phyloP scores from a whole-genome alignment of 1,284 basidiomycete species.

The Malassezia sp. region DNA sequence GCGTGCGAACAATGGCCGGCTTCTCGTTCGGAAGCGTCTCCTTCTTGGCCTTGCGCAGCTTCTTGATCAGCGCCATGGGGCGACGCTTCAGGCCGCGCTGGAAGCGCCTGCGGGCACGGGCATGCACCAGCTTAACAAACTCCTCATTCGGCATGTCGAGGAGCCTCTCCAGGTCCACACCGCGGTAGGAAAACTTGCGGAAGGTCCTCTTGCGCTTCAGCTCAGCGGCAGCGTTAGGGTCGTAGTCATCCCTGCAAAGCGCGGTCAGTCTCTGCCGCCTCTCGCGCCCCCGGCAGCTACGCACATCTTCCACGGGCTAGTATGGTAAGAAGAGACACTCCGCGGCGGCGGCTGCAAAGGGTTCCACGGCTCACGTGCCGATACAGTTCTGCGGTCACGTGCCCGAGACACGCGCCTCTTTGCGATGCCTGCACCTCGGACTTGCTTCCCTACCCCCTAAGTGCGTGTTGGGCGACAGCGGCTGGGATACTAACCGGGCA shows the following conservation, averaged over 20 bases:
- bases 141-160: constrained; percentile 84
- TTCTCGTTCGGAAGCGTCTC: constrained; percentile 97
- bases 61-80: constrained; percentile 98
- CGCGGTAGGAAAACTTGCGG: constrained; percentile 97
- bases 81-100: constrained; percentile 95
- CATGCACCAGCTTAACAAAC: constrained; percentile 74
- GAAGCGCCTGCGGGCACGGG: constrained; percentile 96
- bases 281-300: constrained; percentile 6
- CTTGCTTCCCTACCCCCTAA: background rate
- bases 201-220: constrained; percentile 77
- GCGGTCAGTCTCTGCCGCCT: no score
- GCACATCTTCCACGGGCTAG: constrained; percentile 14
- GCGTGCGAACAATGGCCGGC: constrained; percentile 95
- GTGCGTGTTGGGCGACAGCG: background rate
- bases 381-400: constrained; percentile 10
- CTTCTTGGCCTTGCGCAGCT: constrained; percentile 98
- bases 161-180: constrained; percentile 77
- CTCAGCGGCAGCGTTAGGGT: constrained; percentile 46
- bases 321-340: constrained; percentile 7
- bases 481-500: constrained; percentile 19
- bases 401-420: background rate
- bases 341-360: background rate
- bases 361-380: constrained; percentile 5
- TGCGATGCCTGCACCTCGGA: background rate
- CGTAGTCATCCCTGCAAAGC: constrained; percentile 45